Evolutionary conservation across 257 asterid species (phyloP).

Genomic region (Nyctanthes arbortristis): DNA sequence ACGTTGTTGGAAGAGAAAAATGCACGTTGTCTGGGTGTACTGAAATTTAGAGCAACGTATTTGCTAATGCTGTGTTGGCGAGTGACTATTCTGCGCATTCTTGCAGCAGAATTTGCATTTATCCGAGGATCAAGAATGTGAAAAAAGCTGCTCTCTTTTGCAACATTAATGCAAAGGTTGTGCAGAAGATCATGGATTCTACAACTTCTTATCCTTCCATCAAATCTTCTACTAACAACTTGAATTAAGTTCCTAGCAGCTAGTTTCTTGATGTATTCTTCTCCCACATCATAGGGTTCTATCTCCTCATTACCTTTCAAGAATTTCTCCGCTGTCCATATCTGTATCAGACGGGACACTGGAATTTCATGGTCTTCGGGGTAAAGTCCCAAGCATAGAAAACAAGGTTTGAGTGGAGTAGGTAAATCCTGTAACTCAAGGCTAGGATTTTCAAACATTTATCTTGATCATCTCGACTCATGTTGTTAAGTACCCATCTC

Average conservation of each 20-base stretch:
- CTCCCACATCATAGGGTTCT: slow-evolving; percentile 21
- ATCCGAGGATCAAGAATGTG: background rate
- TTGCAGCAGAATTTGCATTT: background rate
- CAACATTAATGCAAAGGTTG: slow-evolving; percentile 2
- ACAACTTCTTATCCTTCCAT: slow-evolving; percentile 18
- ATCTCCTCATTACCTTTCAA: background rate
- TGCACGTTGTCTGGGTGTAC: background rate
- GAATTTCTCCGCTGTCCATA: slow-evolving; percentile 31
- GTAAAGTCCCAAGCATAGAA: slow-evolving; percentile 17
- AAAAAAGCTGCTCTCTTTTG: slow-evolving; percentile 15
- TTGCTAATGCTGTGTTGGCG: background rate
- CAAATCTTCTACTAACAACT: slow-evolving; percentile 15
- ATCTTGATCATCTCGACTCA: slow-evolving; percentile 2
- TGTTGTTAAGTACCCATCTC: slow-evolving; percentile 17
- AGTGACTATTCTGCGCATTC: background rate
- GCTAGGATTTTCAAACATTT: slow-evolving; percentile 17
- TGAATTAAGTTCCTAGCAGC: slow-evolving; percentile 21
- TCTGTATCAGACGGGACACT: slow-evolving; percentile 7
- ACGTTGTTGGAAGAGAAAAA: background rate
- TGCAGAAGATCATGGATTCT: slow-evolving; percentile 22
- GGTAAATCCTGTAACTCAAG: slow-evolving; percentile 25
- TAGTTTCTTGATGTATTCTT: slow-evolving; percentile 10
- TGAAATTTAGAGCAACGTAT: background rate
- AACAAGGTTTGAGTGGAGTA: slow-evolving; percentile 14
- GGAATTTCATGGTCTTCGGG: slow-evolving; percentile 18